Evolutionary conservation across 495 filamentous ascomycete species (phyloP).

Genomic region (Xanthoparmelia taractica): DNA sequence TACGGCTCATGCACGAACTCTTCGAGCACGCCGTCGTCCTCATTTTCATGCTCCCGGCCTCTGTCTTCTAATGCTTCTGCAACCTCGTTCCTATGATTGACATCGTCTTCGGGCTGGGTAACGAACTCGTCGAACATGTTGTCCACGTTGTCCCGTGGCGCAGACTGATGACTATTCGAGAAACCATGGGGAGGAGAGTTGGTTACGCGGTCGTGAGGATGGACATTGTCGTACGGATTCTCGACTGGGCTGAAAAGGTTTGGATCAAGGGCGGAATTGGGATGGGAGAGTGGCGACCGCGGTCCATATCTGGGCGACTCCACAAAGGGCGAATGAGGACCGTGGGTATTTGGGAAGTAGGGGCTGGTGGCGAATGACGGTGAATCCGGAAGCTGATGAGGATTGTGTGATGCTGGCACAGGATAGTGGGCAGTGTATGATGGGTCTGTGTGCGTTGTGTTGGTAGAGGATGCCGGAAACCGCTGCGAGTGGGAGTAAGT

Average conservation of each 20-base stretch:
- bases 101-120: slow-evolving; percentile 25
- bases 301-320: slow-evolving; percentile 24
- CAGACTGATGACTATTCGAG: slow-evolving; percentile 10
- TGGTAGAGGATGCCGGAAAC: slow-evolving; percentile 21
- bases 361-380: slow-evolving; percentile 24
- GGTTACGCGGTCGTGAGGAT: slow-evolving; percentile 17
- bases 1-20: slow-evolving; percentile 17
- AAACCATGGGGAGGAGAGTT: slow-evolving; percentile 16
- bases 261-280: slow-evolving; percentile 20
- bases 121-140: slow-evolving; percentile 28
- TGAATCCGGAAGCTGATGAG: slow-evolving; percentile 23
- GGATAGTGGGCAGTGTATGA: slow-evolving; percentile 24
- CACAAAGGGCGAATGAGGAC: slow-evolving; percentile 21
- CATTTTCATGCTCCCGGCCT: slow-evolving; percentile 23
- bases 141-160: slow-evolving; percentile 18
- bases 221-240: slow-evolving; percentile 18
- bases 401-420: slow-evolving; percentile 21
- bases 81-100: slow-evolving; percentile 23
- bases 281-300: slow-evolving; percentile 21
- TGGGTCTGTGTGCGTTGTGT: slow-evolving; percentile 23
- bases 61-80: slow-evolving; percentile 26
- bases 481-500: slow-evolving; percentile 22
- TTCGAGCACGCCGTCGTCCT: slow-evolving; percentile 19
- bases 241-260: slow-evolving; percentile 22
- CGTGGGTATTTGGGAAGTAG: slow-evolving; percentile 20